A percentile compares a stretch with the other conserved stretches of the same genome.
phyloP scores from a whole-genome alignment of 23 red algal species.

The Chondrus crispus region DNA sequence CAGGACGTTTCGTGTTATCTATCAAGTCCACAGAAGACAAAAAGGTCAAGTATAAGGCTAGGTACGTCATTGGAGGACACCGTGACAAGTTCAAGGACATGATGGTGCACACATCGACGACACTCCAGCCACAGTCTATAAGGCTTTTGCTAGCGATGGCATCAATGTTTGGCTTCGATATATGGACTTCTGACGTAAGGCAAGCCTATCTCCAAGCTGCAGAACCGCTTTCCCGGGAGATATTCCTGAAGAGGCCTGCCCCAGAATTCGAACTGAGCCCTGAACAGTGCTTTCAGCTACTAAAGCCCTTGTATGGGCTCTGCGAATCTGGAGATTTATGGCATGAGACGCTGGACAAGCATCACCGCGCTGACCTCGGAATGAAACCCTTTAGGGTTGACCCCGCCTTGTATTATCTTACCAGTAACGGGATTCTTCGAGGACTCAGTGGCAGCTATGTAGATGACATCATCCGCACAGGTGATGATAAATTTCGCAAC shows the following conservation, averaged over 20 bases:
- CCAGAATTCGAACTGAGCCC: not conserved
- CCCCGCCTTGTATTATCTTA: not conserved
- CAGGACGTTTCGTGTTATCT: not conserved
- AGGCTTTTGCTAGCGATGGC: not conserved
- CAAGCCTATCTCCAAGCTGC: constrained; percentile 10
- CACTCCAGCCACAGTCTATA: constrained; percentile 1
- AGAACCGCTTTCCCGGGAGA: not conserved
- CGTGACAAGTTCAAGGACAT: constrained; percentile 6
- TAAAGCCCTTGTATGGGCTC: not conserved
- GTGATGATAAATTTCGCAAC: not conserved
- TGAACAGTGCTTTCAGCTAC: not conserved
- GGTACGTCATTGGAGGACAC: constrained; percentile 26
- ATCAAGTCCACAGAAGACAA: not conserved
- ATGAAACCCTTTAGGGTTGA: not conserved
- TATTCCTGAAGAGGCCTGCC: not conserved
- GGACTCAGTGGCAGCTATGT: not conserved
- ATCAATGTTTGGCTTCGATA: not conserved
- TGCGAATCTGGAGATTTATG: constrained; percentile 7
- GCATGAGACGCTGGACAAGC: not conserved
- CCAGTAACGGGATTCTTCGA: not conserved
- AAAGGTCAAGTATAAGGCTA: not conserved
- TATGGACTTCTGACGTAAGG: not conserved
- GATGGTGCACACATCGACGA: not conserved
- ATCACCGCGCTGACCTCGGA: not conserved
- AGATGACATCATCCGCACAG: not conserved